Percentiles rank a stretch among this genome's conserved stretches.
Evolutionary conservation across 495 filamentous ascomycete species (phyloP).

Genomic region (Bathelium albidoporum): DNA sequence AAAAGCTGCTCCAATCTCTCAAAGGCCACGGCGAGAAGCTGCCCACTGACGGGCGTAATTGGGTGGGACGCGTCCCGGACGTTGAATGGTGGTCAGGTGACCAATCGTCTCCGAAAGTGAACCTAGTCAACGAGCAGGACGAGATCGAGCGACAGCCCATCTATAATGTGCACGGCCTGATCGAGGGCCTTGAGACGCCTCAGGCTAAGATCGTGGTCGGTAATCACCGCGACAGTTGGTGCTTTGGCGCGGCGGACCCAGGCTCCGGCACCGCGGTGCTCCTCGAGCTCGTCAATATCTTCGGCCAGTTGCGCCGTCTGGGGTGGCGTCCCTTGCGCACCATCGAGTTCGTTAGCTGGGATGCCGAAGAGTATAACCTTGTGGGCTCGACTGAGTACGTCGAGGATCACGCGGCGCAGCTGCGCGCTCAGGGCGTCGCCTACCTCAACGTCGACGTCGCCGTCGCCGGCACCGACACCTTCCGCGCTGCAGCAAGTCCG

Average conservation of each 20-base stretch:
- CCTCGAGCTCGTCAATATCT: conserved; percentile 73
- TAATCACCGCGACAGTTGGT: conserved; percentile 90
- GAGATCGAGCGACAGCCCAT: conserved; percentile 73
- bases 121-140: conserved; percentile 81
- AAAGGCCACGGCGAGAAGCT: conserved; percentile 64
- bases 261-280: conserved; percentile 85
- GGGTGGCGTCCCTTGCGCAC: conserved; percentile 90
- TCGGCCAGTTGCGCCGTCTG: conserved; percentile 59
- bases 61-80: conserved; percentile 65
- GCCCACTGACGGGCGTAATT: conserved; percentile 42
- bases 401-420: conserved; percentile 51
- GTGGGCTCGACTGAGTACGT: conserved; percentile 94
- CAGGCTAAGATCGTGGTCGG: conserved; percentile 85
- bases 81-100: conserved; percentile 78
- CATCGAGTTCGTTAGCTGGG: conserved; percentile 93
- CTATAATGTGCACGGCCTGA: conserved; percentile 78
- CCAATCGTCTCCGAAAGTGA: conserved; percentile 60
- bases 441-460: conserved; percentile 92
- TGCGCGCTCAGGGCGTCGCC: conserved; percentile 56
- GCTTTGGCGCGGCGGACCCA: conserved; percentile 76
- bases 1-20: conserved; percentile 64
- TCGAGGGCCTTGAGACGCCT: conserved; percentile 67
- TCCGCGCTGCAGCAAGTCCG: conserved; percentile 69
- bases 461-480: conserved; percentile 60
- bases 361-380: conserved; percentile 84